Evolutionary conservation across 345 rosid species (phyloP), one percentile per base, ranked within the genome.

Genomic region (Tarenaya hassleriana): DNA sequence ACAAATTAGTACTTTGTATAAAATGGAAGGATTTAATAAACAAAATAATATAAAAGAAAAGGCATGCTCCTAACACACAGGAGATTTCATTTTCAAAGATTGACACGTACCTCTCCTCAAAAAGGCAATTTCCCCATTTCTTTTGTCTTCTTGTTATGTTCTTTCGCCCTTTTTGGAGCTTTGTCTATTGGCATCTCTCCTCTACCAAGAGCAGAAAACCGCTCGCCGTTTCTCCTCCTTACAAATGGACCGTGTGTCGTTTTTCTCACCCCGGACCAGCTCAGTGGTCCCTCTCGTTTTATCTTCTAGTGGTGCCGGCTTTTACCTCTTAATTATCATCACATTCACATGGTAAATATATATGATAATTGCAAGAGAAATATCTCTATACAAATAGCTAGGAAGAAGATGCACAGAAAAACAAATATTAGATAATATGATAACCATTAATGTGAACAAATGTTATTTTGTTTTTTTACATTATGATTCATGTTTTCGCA

Each of bases 61-160:
- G 4, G 65, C 64, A 4, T 66, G 56, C 58, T 66, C 65, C 64
- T 59, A 66, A 21, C 33, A 53, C 60, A 50, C 21, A 66, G 70
- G 65, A 66, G 65, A 59, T 59, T 52, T 66, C 56, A 46, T 50
- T 65, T 20, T 66, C 56, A 41, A 16, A 59, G 16, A 46, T 14
- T 38, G 47, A 66, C 70, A 66, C 65, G 70, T 66, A 52, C 60
- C 14, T 40, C 56, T 19, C 46, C 29, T 66, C 60, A 10, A 7
- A 65, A 51, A 53, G 59, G 44, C 9, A 40, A 62, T 48, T 37
- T 20, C 41, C 17, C 34, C 11, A 16, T 15, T 38, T 58, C 34
- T 45, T 42, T 11, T 45, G 19, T 51, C 44, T 10, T 40, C 55
- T 52, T 16, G 50, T 24, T 46, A 11, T 38, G 31, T 29, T 57